Base-by-base conservation (phyloP, 805 yeast genomes). In the Kodamaea jinghongensis region DNA sequence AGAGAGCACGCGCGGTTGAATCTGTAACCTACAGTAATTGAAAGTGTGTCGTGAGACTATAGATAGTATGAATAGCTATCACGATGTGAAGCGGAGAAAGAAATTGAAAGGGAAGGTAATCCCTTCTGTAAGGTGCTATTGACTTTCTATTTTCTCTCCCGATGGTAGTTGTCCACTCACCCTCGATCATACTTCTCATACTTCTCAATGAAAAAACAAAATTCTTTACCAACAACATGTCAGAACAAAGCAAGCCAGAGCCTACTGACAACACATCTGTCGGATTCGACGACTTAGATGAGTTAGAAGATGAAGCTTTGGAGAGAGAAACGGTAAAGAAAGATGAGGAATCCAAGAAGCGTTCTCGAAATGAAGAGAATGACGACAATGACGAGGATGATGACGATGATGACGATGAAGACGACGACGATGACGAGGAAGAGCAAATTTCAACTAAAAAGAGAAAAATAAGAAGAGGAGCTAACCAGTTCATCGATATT, bases 401-500 rank as follows among this genome's bases (percentile, higher is more conserved):
- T 0, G 78, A 72, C 0, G 77, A 61, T 0, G 77, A 67, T 0
- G 71, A 66, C 0, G 74, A 67, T 0, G 75, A 65, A 4, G 83
- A 81, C 0, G 74, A 68, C 0, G 87, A 80, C 0, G 73, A 62
- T 1, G 73, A 61, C 0, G 72, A 62, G 1, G 71, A 65, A 2
- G 86, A 75, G 1, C 83, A 75, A 10, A 73, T 66, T 4, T 76
- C 70, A 4, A 63, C 65, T n/a, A 71, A 41, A 20, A 69, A 73
- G 32, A 63, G 67, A 35, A 67, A 67, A 43, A 74, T 69, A 46
- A 67, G 73, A 56, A 66, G 77, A 54, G 57, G 67, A 36, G 75
- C 73, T 70, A 91, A 91, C 62, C 90, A 85, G 71, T 93, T 89
- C 63, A 75, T 93, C 65, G 99, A 93, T 86, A 95, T 93, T 39